Evolutionary conservation across 2,329 filamentous ascomycete species (phyloP), one percentile per base, ranked within the genome.

Genomic region (Trichoderma afroharzianum): DNA sequence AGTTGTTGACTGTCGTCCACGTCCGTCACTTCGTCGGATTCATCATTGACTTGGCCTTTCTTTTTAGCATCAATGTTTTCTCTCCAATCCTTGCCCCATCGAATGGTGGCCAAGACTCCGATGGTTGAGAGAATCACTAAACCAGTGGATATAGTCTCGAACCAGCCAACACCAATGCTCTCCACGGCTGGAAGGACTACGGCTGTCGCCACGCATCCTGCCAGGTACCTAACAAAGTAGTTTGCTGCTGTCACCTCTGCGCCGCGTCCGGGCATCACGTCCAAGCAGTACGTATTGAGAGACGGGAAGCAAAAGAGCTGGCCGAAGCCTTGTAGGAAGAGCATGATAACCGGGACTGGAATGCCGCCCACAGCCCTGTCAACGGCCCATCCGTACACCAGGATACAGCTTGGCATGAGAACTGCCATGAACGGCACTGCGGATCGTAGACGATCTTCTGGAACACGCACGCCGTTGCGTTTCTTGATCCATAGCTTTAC

Each of bases 241-340:
- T 95, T 96, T 0, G 92, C 92, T 0, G 92, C 92, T 57, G 93
- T 88, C 4, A 95, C 92, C 77, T 96, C 93, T 4, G 91, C 88
- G 57, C 89, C 89, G 33, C 87, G 84, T 1, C 85, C 85, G 0
- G 79, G 91, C 90, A 95, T 93, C 14, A 95, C 92, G 79, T 96
- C 93, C 53, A 96, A 81, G 78, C 92, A 95, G 81, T 96, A 95
- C 0, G 92, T 93, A 79, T 95, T 94, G 73, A 95, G 79, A 62
- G 87, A 89, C 0, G 92, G 92, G 76, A 94, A 94, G 76, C 91
- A 92, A 77, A 93, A 92, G 6, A 94, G 82, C 79, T 94, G 91
- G 0, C 89, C 91, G 0, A 94, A 85, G 1, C 92, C 92, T 77
- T 94, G 92, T 3, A 92, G 72, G 77, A 94, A 94, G 85, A 95